phyloP scores from a whole-genome alignment of 2,329 filamentous ascomycete species.

The Diaporthe sp. region DNA sequence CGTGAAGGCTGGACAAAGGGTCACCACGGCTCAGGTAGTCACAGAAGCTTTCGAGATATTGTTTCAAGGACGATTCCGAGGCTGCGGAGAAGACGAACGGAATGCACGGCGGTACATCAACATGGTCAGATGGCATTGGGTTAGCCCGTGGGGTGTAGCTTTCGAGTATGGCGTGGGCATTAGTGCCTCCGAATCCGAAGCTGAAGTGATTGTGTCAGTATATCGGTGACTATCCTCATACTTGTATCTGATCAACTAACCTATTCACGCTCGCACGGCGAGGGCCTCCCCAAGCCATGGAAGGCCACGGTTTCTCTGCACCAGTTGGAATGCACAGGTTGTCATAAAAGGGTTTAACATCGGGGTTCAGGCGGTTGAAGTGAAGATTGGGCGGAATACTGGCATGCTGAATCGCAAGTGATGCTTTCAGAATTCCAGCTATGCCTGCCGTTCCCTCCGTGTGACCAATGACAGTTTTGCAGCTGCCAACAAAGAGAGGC shows the following conservation, averaged over 20 bases:
- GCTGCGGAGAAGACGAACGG: slow-evolving; percentile 50
- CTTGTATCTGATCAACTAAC: not conserved
- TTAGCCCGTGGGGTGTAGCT: not conserved
- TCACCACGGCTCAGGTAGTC: not conserved
- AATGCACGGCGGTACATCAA: not conserved
- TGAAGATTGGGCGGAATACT: slow-evolving; percentile 54
- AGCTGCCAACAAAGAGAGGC: slow-evolving; percentile 45
- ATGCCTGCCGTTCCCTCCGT: slow-evolving; percentile 58
- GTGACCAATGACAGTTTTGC: slow-evolving; percentile 56
- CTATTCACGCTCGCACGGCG: slow-evolving; percentile 34
- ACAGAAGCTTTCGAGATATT: not conserved
- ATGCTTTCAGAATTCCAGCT: slow-evolving; percentile 55
- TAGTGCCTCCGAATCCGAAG: slow-evolving; percentile 44
- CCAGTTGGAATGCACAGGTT: not conserved
- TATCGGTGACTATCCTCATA: no score
- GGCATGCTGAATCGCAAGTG: slow-evolving; percentile 53
- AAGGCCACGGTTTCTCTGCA: slow-evolving; percentile 22
- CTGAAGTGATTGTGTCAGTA: slow-evolving; percentile 6
- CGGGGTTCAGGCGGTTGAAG: slow-evolving; percentile 52
- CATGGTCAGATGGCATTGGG: not conserved
- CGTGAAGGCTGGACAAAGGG: not conserved
- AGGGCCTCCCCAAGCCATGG: not conserved
- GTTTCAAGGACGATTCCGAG: slow-evolving; percentile 18
- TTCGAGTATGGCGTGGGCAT: slow-evolving; percentile 32
- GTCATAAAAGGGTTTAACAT: slow-evolving; percentile 48